Percentiles rank a stretch among this genome's conserved stretches.
phyloP scores from a whole-genome alignment of 257 asterid species.

The Scutellaria minor region DNA sequence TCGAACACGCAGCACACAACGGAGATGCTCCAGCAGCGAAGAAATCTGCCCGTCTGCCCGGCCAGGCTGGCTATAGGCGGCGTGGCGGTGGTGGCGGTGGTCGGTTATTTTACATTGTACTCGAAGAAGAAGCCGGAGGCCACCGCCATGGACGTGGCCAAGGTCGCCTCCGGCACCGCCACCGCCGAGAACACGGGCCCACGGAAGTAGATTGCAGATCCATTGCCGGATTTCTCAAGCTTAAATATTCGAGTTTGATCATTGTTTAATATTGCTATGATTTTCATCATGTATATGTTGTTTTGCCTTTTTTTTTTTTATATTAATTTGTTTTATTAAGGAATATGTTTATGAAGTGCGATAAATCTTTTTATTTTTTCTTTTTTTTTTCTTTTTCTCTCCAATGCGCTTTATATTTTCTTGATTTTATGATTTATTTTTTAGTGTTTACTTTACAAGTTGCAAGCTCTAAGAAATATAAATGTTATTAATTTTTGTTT shows the following conservation, averaged over 20 bases:
- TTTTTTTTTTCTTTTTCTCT: no score
- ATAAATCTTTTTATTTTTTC: no score
- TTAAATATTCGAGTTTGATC: background rate
- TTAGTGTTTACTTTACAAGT: no score
- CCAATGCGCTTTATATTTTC: background rate
- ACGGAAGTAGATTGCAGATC: constrained; percentile 37
- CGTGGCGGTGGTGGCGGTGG: constrained; percentile 43
- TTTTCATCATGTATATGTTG: background rate
- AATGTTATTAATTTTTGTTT: no score
- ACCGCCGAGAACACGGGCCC: constrained; percentile 53
- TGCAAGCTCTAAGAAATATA: no score
- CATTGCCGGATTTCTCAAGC: background rate
- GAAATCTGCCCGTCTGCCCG: constrained; percentile 53
- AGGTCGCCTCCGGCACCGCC: constrained; percentile 60
- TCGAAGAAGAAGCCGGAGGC: constrained; percentile 75
- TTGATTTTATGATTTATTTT: background rate
- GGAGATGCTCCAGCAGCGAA: constrained; percentile 72
- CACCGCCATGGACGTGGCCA: constrained; percentile 82
- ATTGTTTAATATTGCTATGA: background rate
- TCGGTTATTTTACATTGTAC: constrained; percentile 67
- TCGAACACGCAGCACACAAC: constrained; percentile 51
- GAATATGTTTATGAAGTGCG: no score
- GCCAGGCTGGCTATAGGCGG: constrained; percentile 60
- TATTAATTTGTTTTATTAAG: background rate
- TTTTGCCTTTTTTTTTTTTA: background rate